Percentiles rank a stretch among this genome's conserved stretches.
phyloP scores from a whole-genome alignment of 2,329 filamentous ascomycete genomes.

The Cladorrhinum sp. region DNA sequence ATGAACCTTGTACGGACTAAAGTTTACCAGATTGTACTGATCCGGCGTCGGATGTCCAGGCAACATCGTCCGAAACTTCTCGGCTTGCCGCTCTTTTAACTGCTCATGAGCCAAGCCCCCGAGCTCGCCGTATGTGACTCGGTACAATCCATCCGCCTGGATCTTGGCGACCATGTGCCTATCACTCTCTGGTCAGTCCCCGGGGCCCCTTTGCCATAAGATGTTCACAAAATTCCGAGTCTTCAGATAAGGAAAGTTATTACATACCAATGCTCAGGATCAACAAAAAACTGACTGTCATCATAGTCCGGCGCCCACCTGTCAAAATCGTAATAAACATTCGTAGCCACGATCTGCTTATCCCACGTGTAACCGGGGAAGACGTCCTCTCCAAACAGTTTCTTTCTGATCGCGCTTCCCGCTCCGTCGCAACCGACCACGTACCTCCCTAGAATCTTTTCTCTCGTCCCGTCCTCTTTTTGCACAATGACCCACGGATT shows the following conservation, averaged over 20 bases:
- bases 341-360: slow-evolving; percentile 50
- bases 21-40: slow-evolving; percentile 54
- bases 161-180: slow-evolving; percentile 60
- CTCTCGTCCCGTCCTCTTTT: slow-evolving; percentile 18
- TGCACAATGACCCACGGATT: slow-evolving; percentile 33
- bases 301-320: slow-evolving; percentile 20
- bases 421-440: slow-evolving; percentile 32
- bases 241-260: slow-evolving; percentile 26
- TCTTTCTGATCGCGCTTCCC: neutral
- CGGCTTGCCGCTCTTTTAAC: slow-evolving; percentile 49
- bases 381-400: slow-evolving; percentile 16
- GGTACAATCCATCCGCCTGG: slow-evolving; percentile 53
- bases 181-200: slow-evolving; percentile 44
- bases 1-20: slow-evolving; percentile 49
- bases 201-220: slow-evolving; percentile 28
- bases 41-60: slow-evolving; percentile 57
- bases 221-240: slow-evolving; percentile 32
- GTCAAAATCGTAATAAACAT: slow-evolving; percentile 33
- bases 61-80: slow-evolving; percentile 55
- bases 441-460: slow-evolving; percentile 34
- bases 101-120: slow-evolving; percentile 52
- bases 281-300: slow-evolving; percentile 43
- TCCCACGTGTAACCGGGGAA: slow-evolving; percentile 50
- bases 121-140: slow-evolving; percentile 60
- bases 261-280: slow-evolving; percentile 53